A percentile compares a stretch with the other conserved stretches of the same genome.
Conservation (phyloP, 2,329 filamentous ascomycete species). For the Cercospora janseana region DNA sequence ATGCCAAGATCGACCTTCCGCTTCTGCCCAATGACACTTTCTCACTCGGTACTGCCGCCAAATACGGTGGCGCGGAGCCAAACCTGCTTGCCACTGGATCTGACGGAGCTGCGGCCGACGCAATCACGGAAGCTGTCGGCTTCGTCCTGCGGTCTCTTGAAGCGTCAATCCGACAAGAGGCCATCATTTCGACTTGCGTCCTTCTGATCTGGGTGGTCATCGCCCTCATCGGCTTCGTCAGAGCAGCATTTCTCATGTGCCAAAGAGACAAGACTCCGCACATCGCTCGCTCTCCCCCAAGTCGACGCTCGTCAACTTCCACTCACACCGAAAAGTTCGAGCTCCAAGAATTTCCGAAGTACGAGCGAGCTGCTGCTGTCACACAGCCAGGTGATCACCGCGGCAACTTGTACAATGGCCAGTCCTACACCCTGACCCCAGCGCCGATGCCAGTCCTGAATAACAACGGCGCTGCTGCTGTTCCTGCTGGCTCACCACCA, state of each 20-base stretch:
- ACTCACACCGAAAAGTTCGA: slow-evolving; percentile 21
- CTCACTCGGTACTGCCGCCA: slow-evolving; percentile 68
- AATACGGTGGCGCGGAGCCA: slow-evolving; percentile 55
- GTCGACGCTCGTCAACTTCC: slow-evolving; percentile 12
- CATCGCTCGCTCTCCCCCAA: slow-evolving; percentile 14
- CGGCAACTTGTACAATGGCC: slow-evolving; percentile 45
- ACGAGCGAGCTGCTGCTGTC: slow-evolving; percentile 37
- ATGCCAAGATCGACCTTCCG: slow-evolving; percentile 81
- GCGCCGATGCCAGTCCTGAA: slow-evolving; percentile 46
- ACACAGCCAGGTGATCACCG: slow-evolving; percentile 41
- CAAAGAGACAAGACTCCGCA: slow-evolving; percentile 41
- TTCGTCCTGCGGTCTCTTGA: slow-evolving; percentile 67
- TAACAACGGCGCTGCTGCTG: slow-evolving; percentile 31
- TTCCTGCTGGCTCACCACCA: slow-evolving; percentile 39
- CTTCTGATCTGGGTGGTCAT: slow-evolving; percentile 76
- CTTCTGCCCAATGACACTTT: slow-evolving; percentile 76
- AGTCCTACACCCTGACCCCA: slow-evolving; percentile 48
- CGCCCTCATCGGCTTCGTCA: slow-evolving; percentile 68
- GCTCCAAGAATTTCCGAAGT: slow-evolving; percentile 38
- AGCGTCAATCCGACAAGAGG: slow-evolving; percentile 69
- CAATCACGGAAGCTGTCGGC: slow-evolving; percentile 73
- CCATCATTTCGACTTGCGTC: slow-evolving; percentile 73
- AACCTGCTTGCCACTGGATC: slow-evolving; percentile 73
- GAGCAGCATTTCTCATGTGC: slow-evolving; percentile 62
- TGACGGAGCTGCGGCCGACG: slow-evolving; percentile 70